Conservation (phyloP, 768 basidiomycete species). For the Mycena alexandri region DNA sequence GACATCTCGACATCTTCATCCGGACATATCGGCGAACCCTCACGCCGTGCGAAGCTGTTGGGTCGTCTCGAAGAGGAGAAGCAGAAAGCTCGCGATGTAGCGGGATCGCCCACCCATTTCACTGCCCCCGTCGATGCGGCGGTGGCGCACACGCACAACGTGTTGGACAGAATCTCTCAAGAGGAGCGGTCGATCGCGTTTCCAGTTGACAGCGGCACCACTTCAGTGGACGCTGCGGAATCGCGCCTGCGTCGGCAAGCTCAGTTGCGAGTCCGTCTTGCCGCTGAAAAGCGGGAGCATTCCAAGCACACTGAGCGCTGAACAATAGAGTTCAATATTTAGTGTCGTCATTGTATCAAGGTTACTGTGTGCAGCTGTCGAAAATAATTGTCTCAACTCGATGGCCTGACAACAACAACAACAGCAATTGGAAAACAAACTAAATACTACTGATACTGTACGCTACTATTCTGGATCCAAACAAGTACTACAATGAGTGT, state of each 20-base stretch:
- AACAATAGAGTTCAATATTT: background rate
- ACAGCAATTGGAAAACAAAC: constrained; percentile 20
- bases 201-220: background rate
- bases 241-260: constrained; percentile 61
- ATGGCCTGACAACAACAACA: constrained; percentile 30
- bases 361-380: no score
- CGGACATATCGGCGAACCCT: constrained; percentile 11
- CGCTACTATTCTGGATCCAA: constrained; percentile 22
- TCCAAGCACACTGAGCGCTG: background rate
- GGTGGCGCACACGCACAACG: constrained; percentile 9
- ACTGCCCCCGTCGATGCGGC: constrained; percentile 13
- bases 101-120: background rate
- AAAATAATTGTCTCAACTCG: background rate
- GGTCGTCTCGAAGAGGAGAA: constrained; percentile 60
- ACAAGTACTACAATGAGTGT: constrained; percentile 25
- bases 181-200: background rate
- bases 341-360: background rate
- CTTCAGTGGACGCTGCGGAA: constrained; percentile 47
- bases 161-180: constrained; percentile 33
- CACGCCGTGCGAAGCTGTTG: constrained; percentile 55
- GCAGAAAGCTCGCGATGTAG: constrained; percentile 40
- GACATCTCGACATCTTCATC: constrained; percentile 30
- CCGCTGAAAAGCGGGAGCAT: constrained; percentile 53
- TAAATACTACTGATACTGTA: constrained; percentile 25
- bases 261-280: constrained; percentile 61